Evolutionary conservation across 352 stramenopile genomes (phyloP).

Genomic region (Thalassiosira tumida): DNA sequence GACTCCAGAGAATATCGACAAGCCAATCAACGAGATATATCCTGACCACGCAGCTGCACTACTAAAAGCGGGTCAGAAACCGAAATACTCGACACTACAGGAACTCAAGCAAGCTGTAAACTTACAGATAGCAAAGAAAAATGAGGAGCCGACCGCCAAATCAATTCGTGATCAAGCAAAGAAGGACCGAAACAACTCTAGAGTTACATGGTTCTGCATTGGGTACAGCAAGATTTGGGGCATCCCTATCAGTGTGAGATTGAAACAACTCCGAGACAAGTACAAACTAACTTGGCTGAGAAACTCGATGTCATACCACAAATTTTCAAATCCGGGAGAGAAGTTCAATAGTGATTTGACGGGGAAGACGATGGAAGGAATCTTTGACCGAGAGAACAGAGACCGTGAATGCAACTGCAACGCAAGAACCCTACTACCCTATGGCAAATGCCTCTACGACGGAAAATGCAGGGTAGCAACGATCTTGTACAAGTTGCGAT

Average conservation of each 20-base stretch:
- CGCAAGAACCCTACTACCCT: neutral
- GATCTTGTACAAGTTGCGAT: conserved; percentile 5
- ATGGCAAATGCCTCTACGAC: neutral
- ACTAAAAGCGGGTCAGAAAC: neutral
- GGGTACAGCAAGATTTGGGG: conserved; percentile 49
- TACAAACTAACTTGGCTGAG: conserved; percentile 43
- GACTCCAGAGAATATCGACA: conserved; percentile 20
- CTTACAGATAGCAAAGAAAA: no score
- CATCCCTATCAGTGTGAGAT: conserved; percentile 6
- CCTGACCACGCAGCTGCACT: conserved; percentile 4
- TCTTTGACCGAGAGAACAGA: neutral
- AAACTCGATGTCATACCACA: conserved; percentile 50
- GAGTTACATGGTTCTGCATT: conserved; percentile 67
- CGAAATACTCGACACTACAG: neutral
- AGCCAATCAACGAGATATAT: conserved; percentile 38
- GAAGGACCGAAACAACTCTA: conserved; percentile 22
- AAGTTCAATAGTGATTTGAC: conserved; percentile 58
- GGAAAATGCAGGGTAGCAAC: conserved; percentile 4
- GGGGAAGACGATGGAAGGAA: conserved; percentile 49
- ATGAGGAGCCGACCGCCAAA: neutral
- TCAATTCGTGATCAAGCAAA: neutral
- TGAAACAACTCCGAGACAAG: conserved; percentile 30
- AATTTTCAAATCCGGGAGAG: conserved; percentile 61
- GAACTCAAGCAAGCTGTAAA: no score
- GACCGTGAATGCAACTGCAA: conserved; percentile 13